Base-by-base conservation (phyloP, 768 basidiomycete species). In the Boletus speciosus region DNA sequence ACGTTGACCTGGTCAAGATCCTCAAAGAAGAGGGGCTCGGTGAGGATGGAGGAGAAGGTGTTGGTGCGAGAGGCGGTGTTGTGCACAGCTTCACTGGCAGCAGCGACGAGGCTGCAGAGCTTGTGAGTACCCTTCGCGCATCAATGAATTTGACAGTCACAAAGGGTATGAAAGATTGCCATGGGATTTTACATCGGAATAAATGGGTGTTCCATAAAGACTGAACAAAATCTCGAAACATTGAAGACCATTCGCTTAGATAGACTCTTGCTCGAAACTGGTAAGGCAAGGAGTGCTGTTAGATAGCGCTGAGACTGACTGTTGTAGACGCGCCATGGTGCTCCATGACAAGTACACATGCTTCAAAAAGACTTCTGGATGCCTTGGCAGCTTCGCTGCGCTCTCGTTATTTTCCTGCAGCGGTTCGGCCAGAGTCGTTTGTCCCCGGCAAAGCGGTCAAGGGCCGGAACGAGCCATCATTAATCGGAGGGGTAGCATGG, bases 21-120 rank as follows among this genome's bases (percentile, higher is more conserved):
- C 75, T 93, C 23, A 75, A 73, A 23, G 83, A 85, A 52, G 82
- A 85, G 58, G 84, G 87, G 1, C 88, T 87, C 63, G 76, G 78
- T 15, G 70, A 76, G 37, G 68, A 81, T 59, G 80, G 84, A 29
- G 85, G 86, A 4, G 68, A 65, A 55, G 69, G 66, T 29, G 72
- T 81, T 52, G 88, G 84, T 38, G 83, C 76, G 16, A 76, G 74
- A 21, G 85, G 88, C 4, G 90, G 90, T 1, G 90, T 93, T 21
- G 88, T 91, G 4, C 91, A 92, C 64, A 88, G 86, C 56, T 90
- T 90, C 69, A 90, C 90, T 0, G 91, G 91, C 5, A 78, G 78
- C 0, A 62, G 63, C 4, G 78, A 76, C 36, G 89, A 93, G 64
- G 81, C 79, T 14, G 61, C 66, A 8, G 89, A 92, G 63, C 70